phyloP scores from a whole-genome alignment of 257 asterid species.

The Leptodermis oblonga region DNA sequence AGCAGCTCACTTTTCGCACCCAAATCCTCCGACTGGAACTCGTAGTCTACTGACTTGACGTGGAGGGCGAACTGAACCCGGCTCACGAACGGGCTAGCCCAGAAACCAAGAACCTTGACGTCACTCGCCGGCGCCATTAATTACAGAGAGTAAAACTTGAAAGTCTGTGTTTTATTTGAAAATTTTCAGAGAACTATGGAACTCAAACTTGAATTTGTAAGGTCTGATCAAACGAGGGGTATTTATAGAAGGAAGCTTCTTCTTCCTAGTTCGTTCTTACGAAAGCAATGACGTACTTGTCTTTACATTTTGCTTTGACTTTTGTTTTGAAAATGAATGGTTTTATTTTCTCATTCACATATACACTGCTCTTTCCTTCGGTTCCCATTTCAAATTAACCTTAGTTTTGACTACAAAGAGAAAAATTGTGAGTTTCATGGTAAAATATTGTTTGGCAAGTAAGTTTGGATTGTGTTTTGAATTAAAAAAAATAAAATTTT shows the following conservation, averaged over 20 bases:
- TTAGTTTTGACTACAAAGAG: too few species aligned
- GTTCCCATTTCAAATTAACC: too few species aligned
- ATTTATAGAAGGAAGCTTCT: neutral
- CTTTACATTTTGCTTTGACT: too few species aligned
- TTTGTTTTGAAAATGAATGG: too few species aligned
- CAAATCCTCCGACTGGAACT: slow-evolving; percentile 25
- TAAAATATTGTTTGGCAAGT: too few species aligned
- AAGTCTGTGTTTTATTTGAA: neutral
- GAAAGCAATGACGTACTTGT: too few species aligned
- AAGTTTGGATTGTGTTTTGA: too few species aligned
- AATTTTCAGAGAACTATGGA: neutral
- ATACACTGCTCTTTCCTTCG: too few species aligned
- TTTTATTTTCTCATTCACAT: too few species aligned
- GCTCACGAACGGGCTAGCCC: slow-evolving; percentile 37
- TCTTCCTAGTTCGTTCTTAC: neutral
- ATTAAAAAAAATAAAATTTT: too few species aligned
- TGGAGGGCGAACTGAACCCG: slow-evolving; percentile 42
- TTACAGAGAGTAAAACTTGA: too few species aligned
- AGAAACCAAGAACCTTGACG: slow-evolving; percentile 39
- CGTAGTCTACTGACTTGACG: slow-evolving; percentile 46
- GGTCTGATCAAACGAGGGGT: neutral
- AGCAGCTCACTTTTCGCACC: slow-evolving; percentile 35
- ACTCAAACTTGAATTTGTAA: neutral
- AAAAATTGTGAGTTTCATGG: too few species aligned
- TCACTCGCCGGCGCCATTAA: slow-evolving; percentile 16